Percentiles rank a stretch among this genome's conserved stretches.
These are phyloP conservation scores for Alnus glutinosa DNA, from an alignment of 306 rosid species.

Conservation along the genomic window DNA sequence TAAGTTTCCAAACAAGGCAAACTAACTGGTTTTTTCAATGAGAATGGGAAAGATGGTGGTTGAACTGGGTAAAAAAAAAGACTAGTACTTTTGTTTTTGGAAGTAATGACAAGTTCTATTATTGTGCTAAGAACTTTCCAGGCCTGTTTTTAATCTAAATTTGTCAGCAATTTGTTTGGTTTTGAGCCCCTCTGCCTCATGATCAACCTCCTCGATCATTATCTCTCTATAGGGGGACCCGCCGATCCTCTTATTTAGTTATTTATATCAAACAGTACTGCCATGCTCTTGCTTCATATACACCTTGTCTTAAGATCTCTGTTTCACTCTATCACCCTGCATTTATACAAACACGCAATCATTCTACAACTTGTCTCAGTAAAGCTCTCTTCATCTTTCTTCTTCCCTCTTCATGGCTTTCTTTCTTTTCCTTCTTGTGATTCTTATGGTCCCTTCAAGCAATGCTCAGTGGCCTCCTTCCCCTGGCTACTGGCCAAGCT, in stretches of 20 bases:
- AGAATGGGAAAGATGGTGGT: conserved; percentile 18
- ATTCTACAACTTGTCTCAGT: conserved; percentile 28
- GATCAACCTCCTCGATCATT: conserved; percentile 19
- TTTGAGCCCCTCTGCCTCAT: not conserved
- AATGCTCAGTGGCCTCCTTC: conserved; percentile 82
- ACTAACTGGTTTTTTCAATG: conserved; percentile 11
- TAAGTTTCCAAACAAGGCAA: not conserved
- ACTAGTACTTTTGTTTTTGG: too few species aligned
- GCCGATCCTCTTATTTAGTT: conserved; percentile 34
- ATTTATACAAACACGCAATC: conserved; percentile 47
- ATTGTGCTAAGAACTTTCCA: not conserved
- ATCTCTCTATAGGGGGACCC: conserved; percentile 37
- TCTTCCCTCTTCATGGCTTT: conserved; percentile 48
- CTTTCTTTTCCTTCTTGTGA: conserved; percentile 39
- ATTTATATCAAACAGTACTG: conserved; percentile 47
- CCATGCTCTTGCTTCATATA: conserved; percentile 42
- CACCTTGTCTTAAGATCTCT: conserved; percentile 30
- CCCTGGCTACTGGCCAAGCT: conserved; percentile 93
- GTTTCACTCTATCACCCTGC: conserved; percentile 45
- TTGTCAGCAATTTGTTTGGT: not conserved
- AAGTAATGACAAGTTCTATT: not conserved
- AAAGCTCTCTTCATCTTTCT: conserved; percentile 11
- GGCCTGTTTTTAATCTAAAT: not conserved
- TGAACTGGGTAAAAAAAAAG: not conserved
- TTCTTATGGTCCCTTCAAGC: conserved; percentile 46